phyloP scores from a whole-genome alignment of 768 basidiomycete genomes.

The Cystobasidium onofrii region DNA sequence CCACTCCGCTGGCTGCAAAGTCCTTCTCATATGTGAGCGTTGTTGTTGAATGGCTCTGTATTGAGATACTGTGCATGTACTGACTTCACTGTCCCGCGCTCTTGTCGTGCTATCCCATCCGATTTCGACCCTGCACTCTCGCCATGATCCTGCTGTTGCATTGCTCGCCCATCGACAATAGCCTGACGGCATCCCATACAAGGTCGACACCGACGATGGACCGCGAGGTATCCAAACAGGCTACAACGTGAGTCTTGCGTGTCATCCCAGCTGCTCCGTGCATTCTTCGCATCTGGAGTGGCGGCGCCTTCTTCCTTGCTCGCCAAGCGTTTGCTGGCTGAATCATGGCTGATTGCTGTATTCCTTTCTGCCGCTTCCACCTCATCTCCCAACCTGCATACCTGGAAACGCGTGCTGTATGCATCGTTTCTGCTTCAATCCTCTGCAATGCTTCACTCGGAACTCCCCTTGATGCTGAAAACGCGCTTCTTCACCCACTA shows the following conservation, averaged over 20 bases:
- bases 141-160: neutral
- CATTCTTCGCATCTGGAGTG: neutral
- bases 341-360: neutral
- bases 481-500: neutral
- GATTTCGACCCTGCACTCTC: neutral
- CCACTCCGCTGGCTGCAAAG: conserved; percentile 36
- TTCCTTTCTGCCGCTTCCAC: neutral
- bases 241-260: conserved; percentile 47
- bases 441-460: conserved; percentile 50
- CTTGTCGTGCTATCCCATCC: neutral
- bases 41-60: neutral
- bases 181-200: conserved; percentile 50
- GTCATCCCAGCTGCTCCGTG: conserved; percentile 47
- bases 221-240: conserved; percentile 26
- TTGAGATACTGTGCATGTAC: neutral
- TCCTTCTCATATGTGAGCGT: conserved; percentile 27
- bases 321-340: neutral
- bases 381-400: neutral
- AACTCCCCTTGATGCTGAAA: conserved; percentile 38
- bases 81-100: neutral
- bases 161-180: conserved; percentile 29
- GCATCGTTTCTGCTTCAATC: neutral
- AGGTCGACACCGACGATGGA: conserved; percentile 27
- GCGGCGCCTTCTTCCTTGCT: too few species aligned
- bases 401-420: neutral